Evolutionary conservation across 2,329 filamentous ascomycete genomes (phyloP), one percentile per base, ranked within the genome.

Genomic region (Penicillium sp.): DNA sequence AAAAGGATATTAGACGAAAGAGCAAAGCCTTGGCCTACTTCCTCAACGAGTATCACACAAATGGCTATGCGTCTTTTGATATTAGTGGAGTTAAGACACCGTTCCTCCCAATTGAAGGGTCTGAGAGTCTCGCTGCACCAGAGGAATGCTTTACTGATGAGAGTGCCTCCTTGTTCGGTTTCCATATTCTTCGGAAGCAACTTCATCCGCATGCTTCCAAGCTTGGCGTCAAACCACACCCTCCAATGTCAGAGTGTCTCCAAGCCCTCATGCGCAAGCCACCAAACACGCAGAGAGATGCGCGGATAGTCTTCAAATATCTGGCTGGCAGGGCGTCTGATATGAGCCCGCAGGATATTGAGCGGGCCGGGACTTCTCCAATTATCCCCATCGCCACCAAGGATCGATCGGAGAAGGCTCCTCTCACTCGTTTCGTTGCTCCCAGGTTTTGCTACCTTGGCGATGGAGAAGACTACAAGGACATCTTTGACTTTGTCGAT

Each of bases 401-500:
- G 11, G 51, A 48, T 34, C 48, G 34, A 30, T 43, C 33, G 45
- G 75, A 75, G 42, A 78, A 75, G 43, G 48, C 67, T 27, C 35
- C 60, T 39, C 59, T 56, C 32, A 53, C 78, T 31, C 69, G 74
- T 51, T 76, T 81, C 52, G 74, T 89, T 30, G 75, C 79, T 11
- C 91, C 93, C 4, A 78, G 76, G 31, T 75, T 81, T 27, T 89
- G 85, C 48, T 98, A 95, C 62, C 74, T 98, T 2, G 93, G 93
- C 7, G 74, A 77, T 21, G 74, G 77, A 36, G 71, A 79, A 39
- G 76, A 83, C 51, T 98, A 94, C 56, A 85, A 81, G 8, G 86
- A 94, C 20, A 94, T 98, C 20, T 95, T 98, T 52, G 89, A 97
- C 60, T 98, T 96, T 65, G 90, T 97, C 10, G 87, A 97, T 61